Conservation (phyloP, 305 asterid genomes). For the Solanum chacoense region DNA sequence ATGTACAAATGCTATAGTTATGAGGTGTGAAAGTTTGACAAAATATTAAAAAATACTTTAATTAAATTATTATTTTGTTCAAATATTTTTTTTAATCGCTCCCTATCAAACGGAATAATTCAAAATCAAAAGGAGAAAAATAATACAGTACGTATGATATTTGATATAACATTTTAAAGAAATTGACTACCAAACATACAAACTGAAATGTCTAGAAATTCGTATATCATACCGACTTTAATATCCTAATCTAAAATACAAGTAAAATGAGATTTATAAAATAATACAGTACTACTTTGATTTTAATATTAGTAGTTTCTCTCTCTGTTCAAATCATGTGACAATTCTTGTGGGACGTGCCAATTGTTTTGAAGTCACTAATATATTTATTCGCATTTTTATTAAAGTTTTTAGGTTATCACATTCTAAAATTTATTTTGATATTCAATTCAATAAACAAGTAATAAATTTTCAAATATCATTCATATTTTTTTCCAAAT, state of each 20-base stretch:
- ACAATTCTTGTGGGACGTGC: background rate
- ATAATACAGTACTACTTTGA: background rate
- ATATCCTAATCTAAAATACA: background rate
- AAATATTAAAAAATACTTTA: background rate
- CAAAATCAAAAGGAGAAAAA: background rate
- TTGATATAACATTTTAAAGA: background rate
- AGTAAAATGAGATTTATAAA: background rate
- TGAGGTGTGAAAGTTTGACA: background rate
- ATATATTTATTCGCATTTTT: background rate
- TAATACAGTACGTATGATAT: background rate
- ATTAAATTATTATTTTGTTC: background rate
- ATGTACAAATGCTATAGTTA: fast-evolving
- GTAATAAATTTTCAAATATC: background rate
- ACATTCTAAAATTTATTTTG: background rate
- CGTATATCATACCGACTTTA: background rate
- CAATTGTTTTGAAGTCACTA: background rate
- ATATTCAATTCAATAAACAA: background rate
- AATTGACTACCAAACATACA: background rate
- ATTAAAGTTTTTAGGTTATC: background rate
- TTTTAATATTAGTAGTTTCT: background rate
- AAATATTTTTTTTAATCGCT: background rate
- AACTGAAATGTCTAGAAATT: background rate
- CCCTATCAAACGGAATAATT: background rate
- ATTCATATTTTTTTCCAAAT: fast-evolving
- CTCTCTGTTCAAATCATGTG: background rate